Percentiles rank a stretch among this genome's conserved stretches.
Conservation (phyloP, 78 protist species). For the Monocercomonoides exilis region DNA sequence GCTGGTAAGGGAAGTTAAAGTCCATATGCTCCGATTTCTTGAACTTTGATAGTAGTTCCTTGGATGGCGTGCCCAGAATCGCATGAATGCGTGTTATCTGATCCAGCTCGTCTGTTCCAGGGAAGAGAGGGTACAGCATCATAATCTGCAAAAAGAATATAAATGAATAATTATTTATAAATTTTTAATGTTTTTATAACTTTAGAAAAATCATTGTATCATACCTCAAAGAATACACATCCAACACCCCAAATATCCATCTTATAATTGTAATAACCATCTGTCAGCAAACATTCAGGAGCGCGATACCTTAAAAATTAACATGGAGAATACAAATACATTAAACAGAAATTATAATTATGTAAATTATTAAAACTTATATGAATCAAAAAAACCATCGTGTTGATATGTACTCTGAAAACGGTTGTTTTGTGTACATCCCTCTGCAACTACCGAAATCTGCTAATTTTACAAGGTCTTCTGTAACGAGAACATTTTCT, state of each 20-base stretch:
- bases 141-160: too few relatives aligned
- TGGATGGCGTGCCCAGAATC: constrained; percentile 73
- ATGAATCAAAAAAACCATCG: constrained; percentile 65
- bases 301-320: constrained; percentile 25
- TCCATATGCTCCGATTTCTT: constrained; percentile 54
- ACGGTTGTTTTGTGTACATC: constrained; percentile 70
- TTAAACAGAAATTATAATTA: too few relatives aligned
- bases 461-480: constrained; percentile 67
- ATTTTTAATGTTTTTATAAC: too few relatives aligned
- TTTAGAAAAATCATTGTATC: too few relatives aligned
- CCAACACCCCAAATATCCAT: constrained; percentile 86
- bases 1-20: constrained; percentile 59
- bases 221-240: constrained; percentile 46
- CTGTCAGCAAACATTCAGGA: constrained; percentile 80
- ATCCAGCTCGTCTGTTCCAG: constrained; percentile 81
- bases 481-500: constrained; percentile 68
- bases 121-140: constrained; percentile 75
- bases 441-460: constrained; percentile 82
- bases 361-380: neutral
- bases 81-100: constrained; percentile 71
- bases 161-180: too few relatives aligned
- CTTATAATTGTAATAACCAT: constrained; percentile 74
- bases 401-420: constrained; percentile 82
- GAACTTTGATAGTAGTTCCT: constrained; percentile 41
- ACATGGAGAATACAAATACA: too few relatives aligned